Conservation (phyloP, 208 protist genomes). For the Wallacemonas collosoma region DNA sequence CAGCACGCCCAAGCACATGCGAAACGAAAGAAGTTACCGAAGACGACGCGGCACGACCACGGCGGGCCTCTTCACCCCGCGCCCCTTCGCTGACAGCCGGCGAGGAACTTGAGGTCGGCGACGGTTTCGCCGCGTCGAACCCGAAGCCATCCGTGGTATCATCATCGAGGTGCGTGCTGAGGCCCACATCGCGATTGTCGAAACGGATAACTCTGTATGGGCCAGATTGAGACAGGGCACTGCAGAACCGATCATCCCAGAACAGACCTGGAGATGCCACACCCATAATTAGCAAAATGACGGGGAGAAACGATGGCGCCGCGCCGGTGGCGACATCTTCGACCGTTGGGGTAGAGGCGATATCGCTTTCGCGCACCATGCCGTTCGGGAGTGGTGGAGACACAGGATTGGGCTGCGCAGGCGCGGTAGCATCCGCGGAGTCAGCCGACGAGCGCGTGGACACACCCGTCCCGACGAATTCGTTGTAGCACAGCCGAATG, state of each 20-base stretch:
- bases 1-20: conserved; percentile 6
- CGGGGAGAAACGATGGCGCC: conserved; percentile 7
- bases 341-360: neutral
- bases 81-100: neutral
- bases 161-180: conserved; percentile 68
- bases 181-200: conserved; percentile 78
- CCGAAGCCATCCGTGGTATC: conserved; percentile 2
- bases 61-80: neutral
- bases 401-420: neutral
- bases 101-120: neutral
- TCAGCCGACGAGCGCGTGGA: neutral
- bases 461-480: conserved; percentile 32
- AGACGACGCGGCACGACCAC: neutral
- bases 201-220: conserved; percentile 71
- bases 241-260: conserved; percentile 66
- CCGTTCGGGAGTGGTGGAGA: neutral
- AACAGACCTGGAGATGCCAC: conserved; percentile 48
- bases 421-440: neutral
- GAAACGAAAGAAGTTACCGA: conserved; percentile 4
- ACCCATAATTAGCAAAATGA: conserved; percentile 67
- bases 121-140: neutral
- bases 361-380: neutral
- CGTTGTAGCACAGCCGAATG: conserved; percentile 73
- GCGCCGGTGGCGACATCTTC: conserved; percentile 15
- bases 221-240: conserved; percentile 27